Conservation (phyloP, 495 filamentous ascomycete genomes). For the Beverwykella pulmonaria region DNA sequence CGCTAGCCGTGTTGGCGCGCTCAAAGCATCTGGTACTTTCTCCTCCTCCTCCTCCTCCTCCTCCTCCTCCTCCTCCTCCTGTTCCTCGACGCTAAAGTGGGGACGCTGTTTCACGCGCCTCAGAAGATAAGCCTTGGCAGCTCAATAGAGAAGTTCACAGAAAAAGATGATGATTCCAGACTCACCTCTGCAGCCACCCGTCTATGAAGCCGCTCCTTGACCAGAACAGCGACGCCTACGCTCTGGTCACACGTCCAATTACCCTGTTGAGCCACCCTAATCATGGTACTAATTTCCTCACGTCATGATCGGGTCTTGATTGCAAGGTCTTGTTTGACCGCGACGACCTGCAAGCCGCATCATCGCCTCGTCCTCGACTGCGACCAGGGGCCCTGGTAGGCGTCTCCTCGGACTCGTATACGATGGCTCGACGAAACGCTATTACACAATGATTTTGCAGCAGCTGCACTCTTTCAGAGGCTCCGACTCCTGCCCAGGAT, state of each 20-base stretch:
- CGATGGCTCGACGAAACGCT: not conserved
- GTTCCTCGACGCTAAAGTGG: not conserved
- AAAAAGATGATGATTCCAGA: not conserved
- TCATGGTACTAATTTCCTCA: constrained; percentile 15
- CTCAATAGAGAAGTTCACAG: constrained; percentile 26
- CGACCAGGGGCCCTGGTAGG: constrained; percentile 8
- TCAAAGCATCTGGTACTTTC: not conserved
- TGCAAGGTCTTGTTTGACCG: not conserved
- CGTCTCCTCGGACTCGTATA: not conserved
- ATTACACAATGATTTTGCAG: constrained; percentile 4
- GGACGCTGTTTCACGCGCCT: constrained; percentile 20
- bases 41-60: not conserved
- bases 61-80: not conserved
- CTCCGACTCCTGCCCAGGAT: no score
- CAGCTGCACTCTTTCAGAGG: not conserved
- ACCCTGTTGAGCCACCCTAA: not conserved
- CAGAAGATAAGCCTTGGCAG: constrained; percentile 22
- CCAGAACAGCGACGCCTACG: constrained; percentile 4
- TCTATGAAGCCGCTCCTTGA: constrained; percentile 10
- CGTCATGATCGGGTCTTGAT: not conserved
- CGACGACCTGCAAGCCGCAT: constrained; percentile 1
- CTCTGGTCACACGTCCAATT: constrained; percentile 28
- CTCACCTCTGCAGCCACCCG: constrained; percentile 24
- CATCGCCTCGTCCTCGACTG: not conserved
- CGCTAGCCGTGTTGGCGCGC: not conserved